Evolutionary conservation across 352 stramenopile genomes (phyloP).

Genomic region (Phytophthora pisi): DNA sequence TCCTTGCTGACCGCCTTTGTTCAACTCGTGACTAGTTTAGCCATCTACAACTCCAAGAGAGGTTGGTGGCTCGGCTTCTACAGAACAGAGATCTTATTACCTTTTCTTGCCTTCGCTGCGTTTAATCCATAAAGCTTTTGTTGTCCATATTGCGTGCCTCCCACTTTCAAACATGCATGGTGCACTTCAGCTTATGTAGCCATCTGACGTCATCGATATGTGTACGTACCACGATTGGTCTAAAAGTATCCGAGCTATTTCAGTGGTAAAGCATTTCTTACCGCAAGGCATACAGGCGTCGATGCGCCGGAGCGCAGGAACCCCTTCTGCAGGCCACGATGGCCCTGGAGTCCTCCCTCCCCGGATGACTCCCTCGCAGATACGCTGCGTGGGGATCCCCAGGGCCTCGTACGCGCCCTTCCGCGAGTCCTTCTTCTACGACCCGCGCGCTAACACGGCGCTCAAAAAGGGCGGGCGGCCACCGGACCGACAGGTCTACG

Average conservation of each 20-base stretch:
- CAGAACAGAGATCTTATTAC: slow-evolving; percentile 66
- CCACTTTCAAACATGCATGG: not conserved
- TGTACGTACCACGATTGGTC: slow-evolving; percentile 1
- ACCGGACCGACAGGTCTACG: slow-evolving; percentile 36
- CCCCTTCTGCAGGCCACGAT: slow-evolving; percentile 7
- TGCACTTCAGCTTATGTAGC: slow-evolving; percentile 7
- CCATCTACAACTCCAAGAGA: slow-evolving; percentile 54
- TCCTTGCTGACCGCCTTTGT: slow-evolving; percentile 46
- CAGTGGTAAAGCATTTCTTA: slow-evolving; percentile 19
- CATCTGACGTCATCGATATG: not conserved
- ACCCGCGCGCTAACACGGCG: slow-evolving; percentile 52
- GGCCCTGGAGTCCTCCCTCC: slow-evolving; percentile 18
- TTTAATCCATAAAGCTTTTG: slow-evolving; percentile 19
- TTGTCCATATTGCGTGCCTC: slow-evolving; percentile 1
- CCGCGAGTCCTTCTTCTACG: slow-evolving; percentile 69
- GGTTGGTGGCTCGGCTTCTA: slow-evolving; percentile 59
- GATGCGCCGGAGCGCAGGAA: slow-evolving; percentile 4
- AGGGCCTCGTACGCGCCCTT: slow-evolving; percentile 55
- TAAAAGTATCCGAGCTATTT: slow-evolving; percentile 27
- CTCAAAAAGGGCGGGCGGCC: slow-evolving; percentile 46
- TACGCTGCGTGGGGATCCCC: slow-evolving; percentile 16
- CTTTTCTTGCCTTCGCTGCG: slow-evolving; percentile 51
- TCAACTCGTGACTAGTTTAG: slow-evolving; percentile 61
- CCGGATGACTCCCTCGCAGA: slow-evolving; percentile 20
- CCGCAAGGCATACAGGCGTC: not conserved